Base-by-base conservation (phyloP, 2,329 filamentous ascomycete species). In the Botrytis porri region DNA sequence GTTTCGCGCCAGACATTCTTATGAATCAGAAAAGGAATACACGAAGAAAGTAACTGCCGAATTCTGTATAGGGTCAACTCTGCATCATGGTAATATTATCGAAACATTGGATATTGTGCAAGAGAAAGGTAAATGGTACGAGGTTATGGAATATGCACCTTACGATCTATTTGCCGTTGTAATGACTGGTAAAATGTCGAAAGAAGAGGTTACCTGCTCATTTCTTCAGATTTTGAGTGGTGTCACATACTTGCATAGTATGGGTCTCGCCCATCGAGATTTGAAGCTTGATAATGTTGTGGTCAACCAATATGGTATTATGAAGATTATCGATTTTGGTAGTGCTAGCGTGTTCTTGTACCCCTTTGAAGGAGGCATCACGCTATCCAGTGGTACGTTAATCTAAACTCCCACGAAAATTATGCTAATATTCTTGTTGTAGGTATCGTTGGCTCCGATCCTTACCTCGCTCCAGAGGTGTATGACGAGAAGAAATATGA, bases 251-350 rank as follows among this genome's bases (percentile, higher is more conserved):
- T 85, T 99, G 75, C 96, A 99, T 82, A 93, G 93, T 81, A 96
- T 98, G 89, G 96, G 96, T 4, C 85, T 99, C 70, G 95, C 96
- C 18, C 96, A 99, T 83, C 90, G 96, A 62, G 96, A 99, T 85
- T 81, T 99, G 79, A 99, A 99, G 83, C 84, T 99, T 78, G 96
- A 99, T 84, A 99, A 99, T 78, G 96, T 99, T 32, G 96, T 99
- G 41, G 95, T 99, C 74, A 98, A 95, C 80, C 93, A 97, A 80
- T 89, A 92, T 79, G 96, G 96, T 3, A 98, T 99, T 78, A 97
- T 99, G 94, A 99, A 99, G 83, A 93, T 99, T 76, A 99, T 99
- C 79, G 96, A 99, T 82, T 99, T 99, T 83, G 96, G 96, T 39
- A 98, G 95, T 83, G 95, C 96, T 0, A 95, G 96, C 77, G 95